Conservation (phyloP, 768 basidiomycete species). For the Termitomyces sp. region DNA sequence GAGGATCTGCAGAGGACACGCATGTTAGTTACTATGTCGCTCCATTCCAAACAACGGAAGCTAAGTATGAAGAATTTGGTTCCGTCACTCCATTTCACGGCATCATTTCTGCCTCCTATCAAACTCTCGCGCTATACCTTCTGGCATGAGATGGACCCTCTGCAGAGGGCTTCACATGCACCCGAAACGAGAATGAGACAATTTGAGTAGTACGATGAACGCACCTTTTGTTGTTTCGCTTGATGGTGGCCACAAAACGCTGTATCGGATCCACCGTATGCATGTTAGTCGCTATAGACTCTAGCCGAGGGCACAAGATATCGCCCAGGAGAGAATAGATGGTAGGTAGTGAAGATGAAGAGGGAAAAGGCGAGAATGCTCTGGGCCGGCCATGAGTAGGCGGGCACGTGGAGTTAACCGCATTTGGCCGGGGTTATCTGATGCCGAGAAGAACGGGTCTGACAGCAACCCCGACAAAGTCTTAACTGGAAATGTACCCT, state of each 20-base stretch:
- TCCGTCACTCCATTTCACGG: not conserved
- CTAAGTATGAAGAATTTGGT: not conserved
- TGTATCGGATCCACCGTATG: not conserved
- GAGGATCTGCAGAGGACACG: not conserved
- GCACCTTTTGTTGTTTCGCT: not conserved
- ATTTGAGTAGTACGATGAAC: not conserved
- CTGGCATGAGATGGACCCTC: not conserved
- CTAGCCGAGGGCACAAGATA: not conserved
- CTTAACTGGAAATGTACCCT: not conserved
- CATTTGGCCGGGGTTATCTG: not conserved
- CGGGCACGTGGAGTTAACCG: not conserved
- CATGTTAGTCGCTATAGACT: not conserved
- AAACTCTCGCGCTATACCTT: not conserved
- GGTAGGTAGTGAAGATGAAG: not conserved
- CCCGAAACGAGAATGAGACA: not conserved
- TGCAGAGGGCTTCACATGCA: not conserved
- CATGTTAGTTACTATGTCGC: slow-evolving; percentile 2
- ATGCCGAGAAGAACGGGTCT: slow-evolving; percentile 9
- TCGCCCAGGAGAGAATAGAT: not conserved
- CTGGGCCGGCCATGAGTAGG: not conserved
- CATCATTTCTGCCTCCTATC: not conserved
- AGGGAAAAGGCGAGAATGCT: not conserved
- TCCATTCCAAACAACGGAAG: not conserved
- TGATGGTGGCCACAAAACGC: slow-evolving; percentile 1
- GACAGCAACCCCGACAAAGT: not conserved